Percentiles rank a stretch among this genome's conserved stretches.
Evolutionary conservation across 2,329 filamentous ascomycete genomes (phyloP).

Genomic region (Apiospora marii): DNA sequence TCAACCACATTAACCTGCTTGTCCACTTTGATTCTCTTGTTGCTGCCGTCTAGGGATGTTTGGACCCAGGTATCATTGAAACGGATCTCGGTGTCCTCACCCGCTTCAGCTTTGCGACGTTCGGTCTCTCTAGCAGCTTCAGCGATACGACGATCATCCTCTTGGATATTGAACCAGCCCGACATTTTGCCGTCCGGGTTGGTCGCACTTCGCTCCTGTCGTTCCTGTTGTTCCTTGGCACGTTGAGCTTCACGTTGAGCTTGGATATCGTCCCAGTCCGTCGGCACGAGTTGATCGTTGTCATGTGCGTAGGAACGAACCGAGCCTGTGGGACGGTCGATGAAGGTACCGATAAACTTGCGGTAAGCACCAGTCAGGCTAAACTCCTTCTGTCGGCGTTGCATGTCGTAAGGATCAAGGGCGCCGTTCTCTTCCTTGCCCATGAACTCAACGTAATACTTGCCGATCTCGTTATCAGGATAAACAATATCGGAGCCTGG

Average conservation of each 20-base stretch:
- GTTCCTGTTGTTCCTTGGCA: slow-evolving; percentile 34
- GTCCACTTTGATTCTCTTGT: slow-evolving; percentile 51
- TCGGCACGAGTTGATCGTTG: slow-evolving; percentile 86
- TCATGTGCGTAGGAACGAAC: slow-evolving; percentile 74
- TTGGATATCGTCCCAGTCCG: slow-evolving; percentile 77
- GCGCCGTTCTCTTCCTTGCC: slow-evolving; percentile 75
- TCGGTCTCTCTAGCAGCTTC: slow-evolving; percentile 37
- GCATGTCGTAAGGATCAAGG: slow-evolving; percentile 87
- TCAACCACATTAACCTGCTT: not conserved
- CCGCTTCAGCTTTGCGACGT: slow-evolving; percentile 38
- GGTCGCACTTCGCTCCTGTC: slow-evolving; percentile 32
- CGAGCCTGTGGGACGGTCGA: slow-evolving; percentile 69
- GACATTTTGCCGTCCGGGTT: slow-evolving; percentile 34
- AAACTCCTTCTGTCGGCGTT: slow-evolving; percentile 83
- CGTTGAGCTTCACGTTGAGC: slow-evolving; percentile 39
- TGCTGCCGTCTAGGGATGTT: slow-evolving; percentile 46
- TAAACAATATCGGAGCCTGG: slow-evolving; percentile 92
- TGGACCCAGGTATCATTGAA: slow-evolving; percentile 51
- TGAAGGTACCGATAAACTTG: slow-evolving; percentile 79
- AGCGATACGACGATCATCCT: slow-evolving; percentile 35
- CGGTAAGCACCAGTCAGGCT: slow-evolving; percentile 90
- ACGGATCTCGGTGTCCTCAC: slow-evolving; percentile 34
- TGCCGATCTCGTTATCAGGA: slow-evolving; percentile 82
- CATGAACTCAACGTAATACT: slow-evolving; percentile 90
- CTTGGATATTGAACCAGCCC: slow-evolving; percentile 38